These are phyloP conservation scores for Erysiphe neolycopersici DNA, from an alignment of 2,329 filamentous ascomycete species.

Conservation along the genomic window DNA sequence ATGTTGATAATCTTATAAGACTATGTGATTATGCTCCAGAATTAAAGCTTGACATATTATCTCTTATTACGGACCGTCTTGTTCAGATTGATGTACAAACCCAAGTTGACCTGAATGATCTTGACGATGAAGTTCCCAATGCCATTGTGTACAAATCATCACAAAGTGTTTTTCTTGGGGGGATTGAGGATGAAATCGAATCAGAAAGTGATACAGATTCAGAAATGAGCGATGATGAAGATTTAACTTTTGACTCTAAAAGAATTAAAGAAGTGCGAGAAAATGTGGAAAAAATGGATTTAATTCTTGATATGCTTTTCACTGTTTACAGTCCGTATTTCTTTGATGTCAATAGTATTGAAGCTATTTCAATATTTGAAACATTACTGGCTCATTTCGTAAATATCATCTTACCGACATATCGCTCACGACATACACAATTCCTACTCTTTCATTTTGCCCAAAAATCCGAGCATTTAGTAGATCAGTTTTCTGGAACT, in stretches of 20 bases:
- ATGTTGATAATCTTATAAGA: slow-evolving; percentile 58
- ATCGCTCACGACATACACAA: slow-evolving; percentile 77
- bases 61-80: slow-evolving; percentile 59
- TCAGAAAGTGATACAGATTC: slow-evolving; percentile 43
- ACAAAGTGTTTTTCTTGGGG: slow-evolving; percentile 19
- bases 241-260: slow-evolving; percentile 32
- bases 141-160: slow-evolving; percentile 33
- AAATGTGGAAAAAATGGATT: slow-evolving; percentile 76
- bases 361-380: slow-evolving; percentile 47
- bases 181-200: slow-evolving; percentile 21
- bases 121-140: slow-evolving; percentile 68
- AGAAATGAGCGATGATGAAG: slow-evolving; percentile 42
- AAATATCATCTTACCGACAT: slow-evolving; percentile 67
- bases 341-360: slow-evolving; percentile 35
- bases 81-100: slow-evolving; percentile 93
- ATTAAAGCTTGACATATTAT: slow-evolving; percentile 53
- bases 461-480: slow-evolving; percentile 51
- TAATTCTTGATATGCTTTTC: slow-evolving; percentile 70
- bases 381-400: slow-evolving; percentile 66
- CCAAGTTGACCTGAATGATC: slow-evolving; percentile 73
- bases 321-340: slow-evolving; percentile 54
- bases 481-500: slow-evolving; percentile 58
- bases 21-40: slow-evolving; percentile 55
- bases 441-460: slow-evolving; percentile 92
- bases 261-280: slow-evolving; percentile 47